Conservation (phyloP, 2,329 filamentous ascomycete genomes). For the Cladophialophora psammophila region DNA sequence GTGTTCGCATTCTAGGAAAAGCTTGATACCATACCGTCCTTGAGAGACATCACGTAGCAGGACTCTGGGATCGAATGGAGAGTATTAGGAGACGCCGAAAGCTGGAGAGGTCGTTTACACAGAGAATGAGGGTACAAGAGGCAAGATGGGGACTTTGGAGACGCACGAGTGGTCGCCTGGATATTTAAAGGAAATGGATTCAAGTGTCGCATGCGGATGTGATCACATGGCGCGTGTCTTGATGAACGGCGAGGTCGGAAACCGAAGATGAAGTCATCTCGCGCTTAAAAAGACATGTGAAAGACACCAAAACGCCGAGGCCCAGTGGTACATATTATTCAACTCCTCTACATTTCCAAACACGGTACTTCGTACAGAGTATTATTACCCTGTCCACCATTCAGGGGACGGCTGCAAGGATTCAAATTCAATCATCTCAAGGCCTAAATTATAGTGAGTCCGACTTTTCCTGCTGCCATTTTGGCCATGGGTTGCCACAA, state of each 20-base stretch:
- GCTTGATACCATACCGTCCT: constrained; percentile 65
- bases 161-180: constrained; percentile 1
- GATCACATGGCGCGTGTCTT: constrained; percentile 28
- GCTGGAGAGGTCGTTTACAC: neutral
- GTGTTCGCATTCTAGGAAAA: neutral
- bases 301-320: constrained; percentile 28
- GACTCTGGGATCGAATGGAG: constrained; percentile 1
- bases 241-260: constrained; percentile 12
- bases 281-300: constrained; percentile 26
- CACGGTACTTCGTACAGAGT: neutral
- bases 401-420: neutral
- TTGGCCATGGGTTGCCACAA: neutral
- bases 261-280: constrained; percentile 33
- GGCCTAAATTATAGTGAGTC: neutral
- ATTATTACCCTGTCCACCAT: too few relatives aligned
- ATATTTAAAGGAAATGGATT: constrained; percentile 9
- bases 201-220: constrained; percentile 10
- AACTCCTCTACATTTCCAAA: neutral
- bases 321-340: neutral
- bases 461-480: neutral
- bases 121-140: neutral
- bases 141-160: neutral
- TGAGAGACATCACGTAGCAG: constrained; percentile 69
- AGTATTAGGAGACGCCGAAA: constrained; percentile 13
- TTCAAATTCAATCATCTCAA: neutral